Conservation (phyloP, 306 rosid genomes). For the Canavalia ensiformis region DNA sequence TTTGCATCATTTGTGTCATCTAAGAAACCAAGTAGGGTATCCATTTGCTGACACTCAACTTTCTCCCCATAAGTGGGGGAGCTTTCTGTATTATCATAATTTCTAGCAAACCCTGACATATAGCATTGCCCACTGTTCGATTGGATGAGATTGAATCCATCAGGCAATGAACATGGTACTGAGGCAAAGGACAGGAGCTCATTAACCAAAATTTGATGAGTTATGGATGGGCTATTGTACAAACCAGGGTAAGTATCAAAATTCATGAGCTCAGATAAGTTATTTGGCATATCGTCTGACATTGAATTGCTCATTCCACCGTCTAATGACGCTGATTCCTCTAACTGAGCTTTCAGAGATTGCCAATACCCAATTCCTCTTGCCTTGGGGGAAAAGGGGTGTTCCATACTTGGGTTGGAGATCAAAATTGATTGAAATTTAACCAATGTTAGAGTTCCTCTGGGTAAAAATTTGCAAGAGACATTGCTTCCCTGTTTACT, state of each 20-base stretch:
- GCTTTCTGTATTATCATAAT: slow-evolving; percentile 46
- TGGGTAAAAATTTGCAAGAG: slow-evolving; percentile 11
- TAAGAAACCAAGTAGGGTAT: slow-evolving; percentile 54
- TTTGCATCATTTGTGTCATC: slow-evolving; percentile 47
- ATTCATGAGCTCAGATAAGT: slow-evolving; percentile 71
- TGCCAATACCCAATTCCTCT: slow-evolving; percentile 60
- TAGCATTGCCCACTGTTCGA: slow-evolving; percentile 50
- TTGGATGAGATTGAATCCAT: slow-evolving; percentile 54
- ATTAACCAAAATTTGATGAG: slow-evolving; percentile 62
- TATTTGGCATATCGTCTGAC: slow-evolving; percentile 61
- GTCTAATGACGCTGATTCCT: slow-evolving; percentile 56
- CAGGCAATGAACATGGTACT: slow-evolving; percentile 48
- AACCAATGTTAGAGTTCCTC: slow-evolving; percentile 39
- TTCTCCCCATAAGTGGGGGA: slow-evolving; percentile 59
- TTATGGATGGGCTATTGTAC: slow-evolving; percentile 60
- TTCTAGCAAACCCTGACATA: slow-evolving; percentile 49
- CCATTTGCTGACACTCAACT: slow-evolving; percentile 61
- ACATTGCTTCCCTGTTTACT: slow-evolving; percentile 30
- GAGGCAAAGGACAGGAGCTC: slow-evolving; percentile 58
- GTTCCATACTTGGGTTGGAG: slow-evolving; percentile 59
- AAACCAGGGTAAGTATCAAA: slow-evolving; percentile 69
- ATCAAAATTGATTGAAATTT: slow-evolving; percentile 12
- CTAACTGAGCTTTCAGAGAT: slow-evolving; percentile 57
- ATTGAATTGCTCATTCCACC: slow-evolving; percentile 53
- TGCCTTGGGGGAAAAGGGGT: slow-evolving; percentile 57